These are phyloP conservation scores for Eragrostis curvula DNA, from an alignment of 176 grass and related monocot species.

Conservation along the genomic window DNA sequence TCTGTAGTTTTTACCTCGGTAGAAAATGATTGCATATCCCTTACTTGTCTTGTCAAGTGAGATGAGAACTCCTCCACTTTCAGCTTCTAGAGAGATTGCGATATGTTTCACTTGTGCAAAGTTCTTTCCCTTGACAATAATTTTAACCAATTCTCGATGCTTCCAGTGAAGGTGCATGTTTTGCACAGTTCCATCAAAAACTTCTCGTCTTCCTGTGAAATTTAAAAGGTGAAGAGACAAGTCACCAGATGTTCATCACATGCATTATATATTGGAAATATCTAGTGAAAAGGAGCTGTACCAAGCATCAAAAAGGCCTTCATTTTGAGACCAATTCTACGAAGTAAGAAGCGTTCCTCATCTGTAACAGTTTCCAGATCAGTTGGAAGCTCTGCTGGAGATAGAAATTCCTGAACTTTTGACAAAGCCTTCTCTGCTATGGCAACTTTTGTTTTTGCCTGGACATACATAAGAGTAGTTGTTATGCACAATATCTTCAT, in stretches of 20 bases:
- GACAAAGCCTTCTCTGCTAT: constrained; percentile 86
- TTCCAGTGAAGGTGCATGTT: constrained; percentile 98
- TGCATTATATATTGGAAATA: constrained; percentile 35
- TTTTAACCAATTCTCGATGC: constrained; percentile 83
- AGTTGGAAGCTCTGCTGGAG: constrained; percentile 77
- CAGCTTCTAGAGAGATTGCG: constrained; percentile 92
- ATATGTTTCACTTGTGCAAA: constrained; percentile 93
- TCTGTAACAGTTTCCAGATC: constrained; percentile 96
- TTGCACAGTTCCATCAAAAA: constrained; percentile 95
- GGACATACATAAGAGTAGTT: constrained; percentile 27
- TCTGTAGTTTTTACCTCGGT: constrained; percentile 90
- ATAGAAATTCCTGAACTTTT: constrained; percentile 80
- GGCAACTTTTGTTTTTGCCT: constrained; percentile 83
- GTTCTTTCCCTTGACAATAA: constrained; percentile 84
- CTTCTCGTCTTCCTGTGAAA: constrained; percentile 69
- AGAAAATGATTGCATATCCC: constrained; percentile 86
- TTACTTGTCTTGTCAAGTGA: constrained; percentile 94
- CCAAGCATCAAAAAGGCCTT: constrained; percentile 78
- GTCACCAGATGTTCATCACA: constrained; percentile 8
- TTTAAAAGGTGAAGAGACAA: constrained; percentile 19
- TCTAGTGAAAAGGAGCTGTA: constrained; percentile 39
- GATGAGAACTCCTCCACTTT: constrained; percentile 90
- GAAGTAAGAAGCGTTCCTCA: constrained; percentile 80
- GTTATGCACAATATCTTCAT: constrained; percentile 19
- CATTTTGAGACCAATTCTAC: constrained; percentile 90